Base-by-base conservation (phyloP, 495 filamentous ascomycete species). In the Letharia columbiana region DNA sequence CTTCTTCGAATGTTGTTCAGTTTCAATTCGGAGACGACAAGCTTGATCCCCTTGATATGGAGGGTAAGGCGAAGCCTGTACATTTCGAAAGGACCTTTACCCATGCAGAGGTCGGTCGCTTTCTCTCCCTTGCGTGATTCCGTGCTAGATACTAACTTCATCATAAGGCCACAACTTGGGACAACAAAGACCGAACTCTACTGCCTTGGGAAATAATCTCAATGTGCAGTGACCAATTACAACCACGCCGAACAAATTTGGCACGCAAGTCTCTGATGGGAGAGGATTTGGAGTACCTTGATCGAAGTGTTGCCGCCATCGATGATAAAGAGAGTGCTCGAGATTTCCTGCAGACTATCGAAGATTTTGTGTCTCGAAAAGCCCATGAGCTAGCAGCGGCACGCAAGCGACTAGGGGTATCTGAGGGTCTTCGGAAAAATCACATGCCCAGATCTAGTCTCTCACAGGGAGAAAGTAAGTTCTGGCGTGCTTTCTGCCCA, bases 11-110 rank as follows among this genome's bases (percentile, higher is more conserved):
- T 31, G 88, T 98, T 68, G 91, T 98, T 4, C 95, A 98, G 74
- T 98, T 98, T 76, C 91, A 96, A 74, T 98, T 93, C 68, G 94
- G 94, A 73, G 94, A 94, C 50, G 94, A 98, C 72, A 89, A 91
- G 66, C 79, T 98, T 59, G 94, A 98, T 78, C 94, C 94, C 18
- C 88, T 96, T 52, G 91, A 96, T 73, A 98, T 98, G 94, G 94
- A 98, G 75, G 94, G 91, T 59, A 88, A 88, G 64, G 94, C 92
- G 40, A 89, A 89, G 71, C 94, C 94, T 20, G 94, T 98, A 52
- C 82, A 96, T 71, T 97, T 98, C 71, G 89, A 93, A 45, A 84
- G 95, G 52, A 95, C 94, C 0, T 98, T 91, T 80, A 89, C 84
- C 42, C 93, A 98, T 74, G 86, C 88, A 13, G 86, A 95, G 71